Evolutionary conservation across 495 filamentous ascomycete genomes (phyloP).

Genomic region (Clohesyomyces aquaticus): DNA sequence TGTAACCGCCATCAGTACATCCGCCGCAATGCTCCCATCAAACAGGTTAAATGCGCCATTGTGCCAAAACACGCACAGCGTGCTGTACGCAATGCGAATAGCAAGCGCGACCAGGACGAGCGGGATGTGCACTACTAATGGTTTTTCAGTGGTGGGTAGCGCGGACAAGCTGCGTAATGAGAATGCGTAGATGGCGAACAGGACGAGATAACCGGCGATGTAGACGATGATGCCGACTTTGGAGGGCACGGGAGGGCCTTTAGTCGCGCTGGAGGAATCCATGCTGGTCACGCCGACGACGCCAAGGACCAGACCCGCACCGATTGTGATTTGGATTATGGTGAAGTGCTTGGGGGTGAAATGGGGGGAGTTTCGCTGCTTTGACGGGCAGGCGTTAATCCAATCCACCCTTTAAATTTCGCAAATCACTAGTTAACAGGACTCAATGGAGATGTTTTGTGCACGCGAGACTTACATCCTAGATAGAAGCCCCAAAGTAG

Average conservation of each 20-base stretch:
- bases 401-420: background rate
- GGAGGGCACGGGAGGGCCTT: background rate
- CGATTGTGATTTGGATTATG: background rate
- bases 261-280: background rate
- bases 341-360: background rate
- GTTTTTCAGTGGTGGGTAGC: background rate
- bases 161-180: background rate
- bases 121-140: background rate
- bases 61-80: background rate
- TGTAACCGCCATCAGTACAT: background rate
- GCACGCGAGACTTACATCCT: background rate
- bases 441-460: background rate
- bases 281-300: background rate
- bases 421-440: background rate
- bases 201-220: background rate
- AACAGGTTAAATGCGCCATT: background rate
- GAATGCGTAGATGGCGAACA: background rate
- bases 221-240: slow-evolving; percentile 1
- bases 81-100: background rate
- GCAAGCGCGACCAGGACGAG: background rate
- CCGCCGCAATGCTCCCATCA: background rate
- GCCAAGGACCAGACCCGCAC: background rate
- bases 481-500: background rate
- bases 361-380: too few species aligned
- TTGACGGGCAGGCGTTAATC: background rate